Conservation (phyloP, 1,139 yeast genomes). For the Hansenula anomala region DNA sequence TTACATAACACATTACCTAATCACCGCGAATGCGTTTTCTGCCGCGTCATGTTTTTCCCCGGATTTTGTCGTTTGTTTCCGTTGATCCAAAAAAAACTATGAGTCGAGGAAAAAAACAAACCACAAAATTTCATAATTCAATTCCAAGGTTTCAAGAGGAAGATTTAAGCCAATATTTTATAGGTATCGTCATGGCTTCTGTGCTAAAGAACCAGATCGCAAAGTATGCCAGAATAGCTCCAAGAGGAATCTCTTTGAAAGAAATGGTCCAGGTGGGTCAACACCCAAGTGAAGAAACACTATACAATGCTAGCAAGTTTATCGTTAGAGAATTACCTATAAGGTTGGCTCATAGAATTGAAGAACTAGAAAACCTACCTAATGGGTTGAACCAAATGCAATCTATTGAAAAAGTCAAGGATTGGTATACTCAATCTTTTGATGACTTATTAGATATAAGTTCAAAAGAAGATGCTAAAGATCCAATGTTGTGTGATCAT, state of each 20-base stretch:
- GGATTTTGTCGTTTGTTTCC: too few relatives aligned
- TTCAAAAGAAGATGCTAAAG: slow-evolving; percentile 10
- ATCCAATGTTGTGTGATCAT: slow-evolving; percentile 9
- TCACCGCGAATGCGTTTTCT: too few relatives aligned
- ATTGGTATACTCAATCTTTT: slow-evolving; percentile 91
- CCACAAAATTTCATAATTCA: too few relatives aligned
- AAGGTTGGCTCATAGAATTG: slow-evolving; percentile 78
- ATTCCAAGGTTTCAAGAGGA: too few relatives aligned
- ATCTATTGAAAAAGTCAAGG: slow-evolving; percentile 68
- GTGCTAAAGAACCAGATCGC: slow-evolving; percentile 29
- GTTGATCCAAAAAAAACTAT: too few relatives aligned
- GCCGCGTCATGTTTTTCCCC: too few relatives aligned
- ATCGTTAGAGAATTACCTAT: slow-evolving; percentile 86
- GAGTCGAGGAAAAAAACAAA: too few relatives aligned
- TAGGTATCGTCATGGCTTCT: too few relatives aligned
- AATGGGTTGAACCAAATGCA: slow-evolving; percentile 70
- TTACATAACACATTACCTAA: too few relatives aligned
- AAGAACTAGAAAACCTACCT: slow-evolving; percentile 79
- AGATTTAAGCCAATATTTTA: too few relatives aligned
- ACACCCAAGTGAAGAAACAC: slow-evolving; percentile 69
- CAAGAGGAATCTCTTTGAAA: slow-evolving; percentile 77
- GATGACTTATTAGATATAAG: slow-evolving; percentile 59
- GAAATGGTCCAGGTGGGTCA: slow-evolving; percentile 95
- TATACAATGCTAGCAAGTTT: slow-evolving; percentile 81
- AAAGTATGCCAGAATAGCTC: slow-evolving; percentile 68